A percentile compares a stretch with the other conserved stretches of the same genome.
These are phyloP conservation scores for Actinidia arguta DNA, from an alignment of 179 eudicot species.

Conservation along the genomic window DNA sequence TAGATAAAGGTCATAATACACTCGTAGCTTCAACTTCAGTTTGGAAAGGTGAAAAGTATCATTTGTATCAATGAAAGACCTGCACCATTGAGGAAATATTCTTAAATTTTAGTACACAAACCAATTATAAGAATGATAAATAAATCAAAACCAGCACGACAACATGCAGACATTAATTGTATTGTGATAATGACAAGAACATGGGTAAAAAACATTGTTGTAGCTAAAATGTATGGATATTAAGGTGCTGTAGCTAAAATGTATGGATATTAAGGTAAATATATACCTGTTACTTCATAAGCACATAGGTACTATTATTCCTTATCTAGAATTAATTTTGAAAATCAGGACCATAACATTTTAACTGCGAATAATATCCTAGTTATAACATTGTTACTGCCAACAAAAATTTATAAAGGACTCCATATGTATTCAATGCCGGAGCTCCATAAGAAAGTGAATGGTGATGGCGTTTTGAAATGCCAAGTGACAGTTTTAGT, in stretches of 20 bases:
- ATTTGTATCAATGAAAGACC: constrained; percentile 95
- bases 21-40: constrained; percentile 80
- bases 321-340: neutral
- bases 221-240: neutral
- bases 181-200: neutral
- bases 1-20: constrained; percentile 88
- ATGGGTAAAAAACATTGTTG: neutral
- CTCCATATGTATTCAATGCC: too few species aligned
- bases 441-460: too few species aligned
- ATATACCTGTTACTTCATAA: neutral
- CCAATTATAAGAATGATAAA: neutral
- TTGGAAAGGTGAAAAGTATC: constrained; percentile 80
- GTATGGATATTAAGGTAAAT: neutral
- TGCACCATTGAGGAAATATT: constrained; percentile 44
- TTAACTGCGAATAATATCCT: neutral
- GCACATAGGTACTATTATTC: neutral
- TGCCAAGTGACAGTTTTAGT: too few species aligned
- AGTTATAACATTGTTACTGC: too few species aligned
- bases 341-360: neutral
- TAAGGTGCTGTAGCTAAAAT: neutral
- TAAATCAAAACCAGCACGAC: neutral
- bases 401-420: too few species aligned
- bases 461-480: too few species aligned
- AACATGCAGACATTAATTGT: neutral
- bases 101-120: neutral